Evolutionary conservation across 306 rosid genomes (phyloP), one percentile per base, ranked within the genome.

Genomic region (Cucumis cinereus): DNA sequence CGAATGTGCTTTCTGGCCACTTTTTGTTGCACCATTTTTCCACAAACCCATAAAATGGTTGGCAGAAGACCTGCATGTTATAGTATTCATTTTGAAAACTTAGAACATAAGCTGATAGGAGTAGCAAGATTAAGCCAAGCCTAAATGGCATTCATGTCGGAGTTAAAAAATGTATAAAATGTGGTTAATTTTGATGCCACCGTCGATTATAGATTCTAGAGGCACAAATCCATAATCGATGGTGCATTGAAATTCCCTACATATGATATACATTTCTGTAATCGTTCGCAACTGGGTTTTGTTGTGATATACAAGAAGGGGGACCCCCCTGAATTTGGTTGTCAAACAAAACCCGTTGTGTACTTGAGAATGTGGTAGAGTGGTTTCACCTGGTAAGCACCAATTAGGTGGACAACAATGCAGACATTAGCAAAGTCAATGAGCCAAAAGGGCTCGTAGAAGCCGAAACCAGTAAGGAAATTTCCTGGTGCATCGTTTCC

Each of bases 361-460:
- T 41, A 41, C 1, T 41, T 41, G 35, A 23, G 1, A 49, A 20
- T 58, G 30, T 9, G 26, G n/a, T 63, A 4, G 5, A 45, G 10
- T 28, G 61, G 2, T 47, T 53, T 74, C 54, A 94, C 99, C 90
- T 95, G 99, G 74, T 95, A 95, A 79, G 99, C 99, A 0, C 99
- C 93, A 40, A 92, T 56, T n/a, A 95, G 81, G 80, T 95, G 99
- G 53, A 95, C 41, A 1, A 91, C 99, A 28, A 95, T 95, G 90
- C 93, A 90, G 50, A 90, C 58, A 60, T 95, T 92, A 80, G 99
- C 99, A 6, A 95, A 45, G 77, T 95, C 99, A 17, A 95, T 83
- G 19, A 95, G 87, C 99, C 99, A 95, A 75, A 92, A 95, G 12
- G 99, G 99, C 73, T 95, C 98, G 9, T 95, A 95, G 93, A 95